phyloP scores from a whole-genome alignment of 2,329 filamentous ascomycete genomes.

The Neopestalotiopsis rosae region DNA sequence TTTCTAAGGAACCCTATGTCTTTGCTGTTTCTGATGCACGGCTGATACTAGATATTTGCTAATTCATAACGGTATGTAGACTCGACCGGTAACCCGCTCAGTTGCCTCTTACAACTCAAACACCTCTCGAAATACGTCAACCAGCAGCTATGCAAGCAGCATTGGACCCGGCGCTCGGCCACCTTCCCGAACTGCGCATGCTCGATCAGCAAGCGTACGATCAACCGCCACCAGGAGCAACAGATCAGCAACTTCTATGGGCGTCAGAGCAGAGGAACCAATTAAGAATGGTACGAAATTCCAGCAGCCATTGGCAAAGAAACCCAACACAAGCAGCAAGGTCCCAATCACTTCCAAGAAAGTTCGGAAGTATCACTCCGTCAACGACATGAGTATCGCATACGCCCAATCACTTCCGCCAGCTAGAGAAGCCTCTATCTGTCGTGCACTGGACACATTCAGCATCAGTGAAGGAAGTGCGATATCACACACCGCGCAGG shows the following conservation, averaged over 20 bases:
- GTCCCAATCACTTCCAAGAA: slow-evolving; percentile 26
- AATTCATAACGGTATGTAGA: slow-evolving; percentile 23
- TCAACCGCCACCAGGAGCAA: slow-evolving; percentile 32
- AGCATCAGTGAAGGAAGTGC: slow-evolving; percentile 41
- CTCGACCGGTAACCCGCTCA: slow-evolving; percentile 11
- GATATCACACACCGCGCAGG: slow-evolving; percentile 30
- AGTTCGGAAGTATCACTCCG: slow-evolving; percentile 32
- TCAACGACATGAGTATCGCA: slow-evolving; percentile 26
- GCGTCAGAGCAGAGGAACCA: slow-evolving; percentile 32
- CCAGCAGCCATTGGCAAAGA: slow-evolving; percentile 23
- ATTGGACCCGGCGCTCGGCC: slow-evolving; percentile 41
- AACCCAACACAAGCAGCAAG: slow-evolving; percentile 19
- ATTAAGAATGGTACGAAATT: slow-evolving; percentile 45
- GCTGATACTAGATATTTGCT: not conserved
- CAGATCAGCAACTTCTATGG: slow-evolving; percentile 37
- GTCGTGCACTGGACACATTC: slow-evolving; percentile 43
- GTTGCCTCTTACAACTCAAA: slow-evolving; percentile 16
- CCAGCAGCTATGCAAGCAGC: slow-evolving; percentile 43
- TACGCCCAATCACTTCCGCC: slow-evolving; percentile 23
- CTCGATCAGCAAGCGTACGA: slow-evolving; percentile 25
- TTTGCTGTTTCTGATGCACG: not conserved
- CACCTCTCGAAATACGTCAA: slow-evolving; percentile 30
- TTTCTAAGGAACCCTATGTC: not conserved
- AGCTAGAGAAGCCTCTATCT: slow-evolving; percentile 51
- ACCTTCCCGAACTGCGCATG: slow-evolving; percentile 35